These are phyloP conservation scores for Capsicum baccatum DNA, from an alignment of 257 asterid genomes.

Conservation along the genomic window DNA sequence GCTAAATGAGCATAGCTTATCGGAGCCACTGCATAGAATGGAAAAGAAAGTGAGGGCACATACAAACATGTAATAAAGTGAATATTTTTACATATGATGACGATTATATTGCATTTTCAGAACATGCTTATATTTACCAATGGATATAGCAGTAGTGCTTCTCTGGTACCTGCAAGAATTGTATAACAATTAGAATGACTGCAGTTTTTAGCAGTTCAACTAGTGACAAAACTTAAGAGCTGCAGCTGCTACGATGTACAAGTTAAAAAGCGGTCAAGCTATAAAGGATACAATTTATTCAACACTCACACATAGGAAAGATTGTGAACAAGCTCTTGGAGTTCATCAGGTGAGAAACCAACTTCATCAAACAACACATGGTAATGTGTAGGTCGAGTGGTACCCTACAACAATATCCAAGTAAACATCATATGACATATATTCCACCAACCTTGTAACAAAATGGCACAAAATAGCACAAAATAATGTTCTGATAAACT, in stretches of 20 bases:
- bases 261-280: background rate
- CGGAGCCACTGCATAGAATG: conserved; percentile 70
- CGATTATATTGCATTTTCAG: background rate
- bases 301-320: conserved; percentile 85
- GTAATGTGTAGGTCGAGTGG: conserved; percentile 89
- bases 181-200: background rate
- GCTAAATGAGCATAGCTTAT: conserved; percentile 94
- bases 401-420: conserved; percentile 56
- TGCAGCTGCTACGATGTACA: background rate
- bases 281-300: background rate
- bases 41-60: background rate
- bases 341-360: conserved; percentile 81
- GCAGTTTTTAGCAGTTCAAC: background rate
- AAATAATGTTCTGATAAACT: background rate
- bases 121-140: conserved; percentile 52
- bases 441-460: background rate
- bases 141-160: conserved; percentile 92
- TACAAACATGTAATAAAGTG: background rate
- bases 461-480: background rate
- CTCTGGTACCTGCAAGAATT: conserved; percentile 76
- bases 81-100: background rate
- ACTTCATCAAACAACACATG: conserved; percentile 79
- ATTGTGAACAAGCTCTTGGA: conserved; percentile 89
- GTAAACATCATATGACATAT: background rate
- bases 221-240: background rate